Percentiles rank a stretch among this genome's conserved stretches.
Conservation (phyloP, 495 filamentous ascomycete genomes). For the Penicillium daleae region DNA sequence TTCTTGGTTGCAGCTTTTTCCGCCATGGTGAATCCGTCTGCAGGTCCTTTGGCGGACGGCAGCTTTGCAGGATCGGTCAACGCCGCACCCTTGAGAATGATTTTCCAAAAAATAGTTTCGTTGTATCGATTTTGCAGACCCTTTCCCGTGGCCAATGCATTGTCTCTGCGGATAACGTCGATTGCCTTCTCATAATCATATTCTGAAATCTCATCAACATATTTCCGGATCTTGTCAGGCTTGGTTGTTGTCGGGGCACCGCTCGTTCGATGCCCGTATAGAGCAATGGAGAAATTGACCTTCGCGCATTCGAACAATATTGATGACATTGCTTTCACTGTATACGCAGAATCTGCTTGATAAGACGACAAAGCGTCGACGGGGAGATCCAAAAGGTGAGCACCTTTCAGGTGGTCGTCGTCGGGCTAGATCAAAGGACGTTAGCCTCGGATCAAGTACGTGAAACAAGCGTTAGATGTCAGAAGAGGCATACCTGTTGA, state of each 20-base stretch:
- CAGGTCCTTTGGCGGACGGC: slow-evolving; percentile 24
- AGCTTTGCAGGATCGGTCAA: slow-evolving; percentile 23
- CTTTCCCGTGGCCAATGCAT: slow-evolving; percentile 15
- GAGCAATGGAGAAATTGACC: slow-evolving; percentile 15
- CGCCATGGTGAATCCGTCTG: slow-evolving; percentile 27
- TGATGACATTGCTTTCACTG: slow-evolving; percentile 9
- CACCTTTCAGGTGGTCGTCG: neutral
- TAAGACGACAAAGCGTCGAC: slow-evolving; percentile 6
- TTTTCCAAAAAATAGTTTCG: slow-evolving; percentile 25
- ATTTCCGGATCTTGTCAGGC: slow-evolving; percentile 9
- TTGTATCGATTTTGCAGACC: slow-evolving; percentile 22
- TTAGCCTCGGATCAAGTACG: neutral
- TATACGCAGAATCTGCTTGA: slow-evolving; percentile 13
- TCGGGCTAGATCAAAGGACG: neutral
- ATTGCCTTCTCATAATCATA: slow-evolving; percentile 22
- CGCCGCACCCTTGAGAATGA: slow-evolving; percentile 25
- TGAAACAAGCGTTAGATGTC: neutral
- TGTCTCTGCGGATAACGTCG: slow-evolving; percentile 15
- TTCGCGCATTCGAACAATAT: slow-evolving; percentile 14
- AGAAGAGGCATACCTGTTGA: neutral
- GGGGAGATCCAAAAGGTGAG: neutral
- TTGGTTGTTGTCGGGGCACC: slow-evolving; percentile 10
- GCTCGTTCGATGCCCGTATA: slow-evolving; percentile 13
- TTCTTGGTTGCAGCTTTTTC: slow-evolving; percentile 28
- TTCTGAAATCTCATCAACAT: slow-evolving; percentile 11